Percentiles rank a stretch among this genome's conserved stretches.
These are phyloP conservation scores for Fusarium neocosmosporiellum DNA, from an alignment of 2,329 filamentous ascomycete genomes.

Conservation along the genomic window DNA sequence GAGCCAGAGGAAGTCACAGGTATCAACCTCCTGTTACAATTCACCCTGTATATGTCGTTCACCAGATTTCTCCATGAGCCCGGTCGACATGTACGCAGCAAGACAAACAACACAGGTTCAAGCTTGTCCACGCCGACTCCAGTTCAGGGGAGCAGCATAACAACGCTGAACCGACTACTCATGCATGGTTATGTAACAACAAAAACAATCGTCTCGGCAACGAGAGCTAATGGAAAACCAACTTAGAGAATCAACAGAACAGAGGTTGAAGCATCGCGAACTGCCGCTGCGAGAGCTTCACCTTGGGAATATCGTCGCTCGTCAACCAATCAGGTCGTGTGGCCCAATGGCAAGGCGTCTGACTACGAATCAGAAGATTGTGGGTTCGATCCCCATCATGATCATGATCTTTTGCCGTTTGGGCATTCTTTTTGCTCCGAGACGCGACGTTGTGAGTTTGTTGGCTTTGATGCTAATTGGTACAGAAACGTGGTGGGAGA, in stretches of 20 bases:
- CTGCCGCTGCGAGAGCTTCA: neutral
- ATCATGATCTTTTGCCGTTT: neutral
- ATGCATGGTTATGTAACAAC: neutral
- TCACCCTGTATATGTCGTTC: neutral
- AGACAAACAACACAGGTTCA: neutral
- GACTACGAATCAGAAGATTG: slow-evolving; percentile 45
- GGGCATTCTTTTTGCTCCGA: neutral
- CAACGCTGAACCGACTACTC: neutral
- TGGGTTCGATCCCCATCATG: slow-evolving; percentile 34
- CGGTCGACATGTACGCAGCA: neutral
- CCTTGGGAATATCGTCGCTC: neutral
- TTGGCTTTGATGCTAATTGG: neutral
- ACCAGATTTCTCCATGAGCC: neutral
- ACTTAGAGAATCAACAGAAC: neutral
- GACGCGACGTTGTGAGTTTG: neutral
- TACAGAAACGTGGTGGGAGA: neutral
- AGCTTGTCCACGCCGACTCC: neutral
- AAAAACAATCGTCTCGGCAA: neutral
- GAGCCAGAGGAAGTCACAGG: neutral
- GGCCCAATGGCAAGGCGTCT: slow-evolving; percentile 44
- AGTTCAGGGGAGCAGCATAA: neutral
- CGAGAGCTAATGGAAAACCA: neutral
- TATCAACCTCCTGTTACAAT: neutral
- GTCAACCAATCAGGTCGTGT: slow-evolving; percentile 7
- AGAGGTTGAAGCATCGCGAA: neutral